phyloP scores from a whole-genome alignment of 1,284 basidiomycete genomes.

The Volvariella volvacea region DNA sequence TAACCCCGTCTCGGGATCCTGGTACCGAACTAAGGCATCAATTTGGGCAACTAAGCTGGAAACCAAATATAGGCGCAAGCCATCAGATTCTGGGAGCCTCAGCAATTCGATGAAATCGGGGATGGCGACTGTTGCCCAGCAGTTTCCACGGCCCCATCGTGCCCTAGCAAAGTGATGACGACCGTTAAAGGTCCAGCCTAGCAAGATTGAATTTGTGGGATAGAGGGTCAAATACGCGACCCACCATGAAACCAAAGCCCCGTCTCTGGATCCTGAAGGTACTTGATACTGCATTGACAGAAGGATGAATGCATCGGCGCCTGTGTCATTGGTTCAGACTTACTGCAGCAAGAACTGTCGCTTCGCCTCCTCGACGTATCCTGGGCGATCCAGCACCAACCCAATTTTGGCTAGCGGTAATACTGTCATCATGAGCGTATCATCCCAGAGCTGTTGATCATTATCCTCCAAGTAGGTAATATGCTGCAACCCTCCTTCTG shows the following conservation, averaged over 20 bases:
- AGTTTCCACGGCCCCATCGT: conserved; percentile 60
- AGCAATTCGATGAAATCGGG: conserved; percentile 57
- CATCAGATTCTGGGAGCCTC: conserved; percentile 33
- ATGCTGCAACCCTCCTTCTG: conserved; percentile 57
- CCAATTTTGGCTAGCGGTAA: conserved; percentile 59
- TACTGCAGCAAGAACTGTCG: conserved; percentile 51
- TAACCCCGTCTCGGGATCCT: conserved; percentile 43
- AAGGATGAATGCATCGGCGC: conserved; percentile 6
- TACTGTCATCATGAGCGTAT: conserved; percentile 63
- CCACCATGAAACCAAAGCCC: conserved; percentile 51
- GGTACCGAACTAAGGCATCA: conserved; percentile 43
- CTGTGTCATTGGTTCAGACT: conserved; percentile 10
- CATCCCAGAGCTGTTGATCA: conserved; percentile 59
- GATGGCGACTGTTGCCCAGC: conserved; percentile 59
- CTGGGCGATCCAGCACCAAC: conserved; percentile 42
- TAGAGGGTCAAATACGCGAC: conserved; percentile 15
- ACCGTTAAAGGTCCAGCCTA: conserved; percentile 47
- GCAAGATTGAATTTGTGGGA: no score
- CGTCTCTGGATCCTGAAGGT: conserved; percentile 41
- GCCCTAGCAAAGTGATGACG: conserved; percentile 48
- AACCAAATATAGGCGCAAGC: conserved; percentile 39
- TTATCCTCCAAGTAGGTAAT: conserved; percentile 51
- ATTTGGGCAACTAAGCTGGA: conserved; percentile 45
- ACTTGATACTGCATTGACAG: conserved; percentile 30
- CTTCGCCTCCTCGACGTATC: conserved; percentile 58